Base-by-base conservation (phyloP, 768 basidiomycete genomes). In the Fistulinella prunicolor region DNA sequence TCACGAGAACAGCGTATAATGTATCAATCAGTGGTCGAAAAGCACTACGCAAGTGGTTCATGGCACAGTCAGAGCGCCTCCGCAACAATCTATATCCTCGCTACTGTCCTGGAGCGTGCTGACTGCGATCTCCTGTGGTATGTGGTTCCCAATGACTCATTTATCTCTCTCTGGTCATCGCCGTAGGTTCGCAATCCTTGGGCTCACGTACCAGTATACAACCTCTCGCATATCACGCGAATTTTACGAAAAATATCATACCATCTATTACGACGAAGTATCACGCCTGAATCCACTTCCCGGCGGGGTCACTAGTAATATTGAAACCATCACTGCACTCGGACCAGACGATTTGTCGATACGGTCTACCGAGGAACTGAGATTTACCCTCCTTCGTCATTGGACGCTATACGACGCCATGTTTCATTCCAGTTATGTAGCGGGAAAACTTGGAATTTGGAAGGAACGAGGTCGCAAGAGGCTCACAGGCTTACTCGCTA, bases 321-420 rank as follows among this genome's bases (percentile, higher is more conserved):
- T 73, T 7, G 71, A 73, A 43, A 70, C 74, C 14, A 62, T 73
- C 50, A 74, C 76, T 44, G 78, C 83, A 0, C 70, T 83, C 21
- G 80, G 78, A 53, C 89, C 95, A 2, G 94, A 97, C 57, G 94
- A 98, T 63, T 72, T 76, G 49, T 82, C 85, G 24, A 82, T 99
- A 54, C 81, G 90, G 32, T 75, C 85, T 34, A 84, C 82, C 26
- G 92, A 94, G 43, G 96, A 99, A 67, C 73, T 98, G 45, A 79
- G 96, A 21, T 98, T 99, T 66, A 94, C 86, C 70, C 78, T 97
- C 45, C 94, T 94, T 64, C 79, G 95, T 47, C 96, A 98, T 70
- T 99, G 96, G 96, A 97, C 88, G 24, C 70, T 99, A 38, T 98
- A 97, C 63, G 96, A 99, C 61, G 85, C 94, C 10, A 98, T 99